A percentile compares a stretch with the other conserved stretches of the same genome.
Conservation (phyloP, 73 alveolate species). For the Effrenium voratum region DNA sequence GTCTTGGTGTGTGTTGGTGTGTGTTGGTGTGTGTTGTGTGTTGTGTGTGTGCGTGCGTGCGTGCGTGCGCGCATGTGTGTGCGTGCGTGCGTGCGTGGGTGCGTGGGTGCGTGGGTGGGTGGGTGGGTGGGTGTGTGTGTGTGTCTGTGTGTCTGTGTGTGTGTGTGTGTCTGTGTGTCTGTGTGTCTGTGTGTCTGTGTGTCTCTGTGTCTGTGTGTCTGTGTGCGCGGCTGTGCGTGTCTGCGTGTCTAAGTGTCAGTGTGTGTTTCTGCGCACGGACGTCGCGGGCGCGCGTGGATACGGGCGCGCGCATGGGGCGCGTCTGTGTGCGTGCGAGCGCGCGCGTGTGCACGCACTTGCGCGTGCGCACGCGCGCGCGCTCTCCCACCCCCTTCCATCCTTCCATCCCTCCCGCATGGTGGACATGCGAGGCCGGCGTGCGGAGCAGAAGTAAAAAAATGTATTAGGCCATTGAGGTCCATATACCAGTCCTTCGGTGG, state of each 20-base stretch:
- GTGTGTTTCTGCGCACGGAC: not conserved
- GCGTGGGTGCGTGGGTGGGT: not conserved
- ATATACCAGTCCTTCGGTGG: too few relatives aligned
- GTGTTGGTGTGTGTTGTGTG: too few relatives aligned
- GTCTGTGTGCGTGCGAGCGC: not conserved
- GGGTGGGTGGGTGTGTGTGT: not conserved
- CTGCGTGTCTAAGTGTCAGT: not conserved
- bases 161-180: not conserved
- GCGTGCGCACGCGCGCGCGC: too few relatives aligned
- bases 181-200: not conserved
- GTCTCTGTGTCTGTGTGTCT: not conserved
- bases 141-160: not conserved
- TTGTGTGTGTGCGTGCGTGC: not conserved
- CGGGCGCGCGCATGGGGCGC: not conserved
- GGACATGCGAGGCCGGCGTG: too few relatives aligned
- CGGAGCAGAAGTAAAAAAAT: too few relatives aligned
- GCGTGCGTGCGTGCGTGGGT: not conserved
- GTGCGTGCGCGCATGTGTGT: not conserved
- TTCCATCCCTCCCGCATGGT: too few relatives aligned
- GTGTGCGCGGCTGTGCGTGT: not conserved
- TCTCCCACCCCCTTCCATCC: too few relatives aligned
- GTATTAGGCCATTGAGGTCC: too few relatives aligned
- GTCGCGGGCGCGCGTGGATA: not conserved
- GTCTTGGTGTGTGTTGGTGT: too few relatives aligned
- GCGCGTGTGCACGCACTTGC: not conserved